Evolutionary conservation across 2,329 filamentous ascomycete species (phyloP).

Genomic region (Phialophora chinensis): DNA sequence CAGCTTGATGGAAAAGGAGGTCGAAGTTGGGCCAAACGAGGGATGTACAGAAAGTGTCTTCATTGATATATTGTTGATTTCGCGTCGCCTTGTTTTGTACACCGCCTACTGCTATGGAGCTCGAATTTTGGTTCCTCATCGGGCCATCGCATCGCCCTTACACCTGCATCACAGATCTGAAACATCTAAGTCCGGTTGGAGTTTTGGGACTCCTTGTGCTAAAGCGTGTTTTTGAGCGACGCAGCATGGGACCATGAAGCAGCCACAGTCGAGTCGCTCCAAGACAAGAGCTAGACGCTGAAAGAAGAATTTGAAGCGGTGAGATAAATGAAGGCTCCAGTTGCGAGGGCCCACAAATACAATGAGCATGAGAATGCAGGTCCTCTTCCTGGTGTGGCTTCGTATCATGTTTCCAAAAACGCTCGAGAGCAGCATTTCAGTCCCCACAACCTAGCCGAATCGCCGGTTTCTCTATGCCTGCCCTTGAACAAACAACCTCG

Average conservation of each 20-base stretch:
- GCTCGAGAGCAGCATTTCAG: not conserved
- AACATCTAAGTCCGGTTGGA: not conserved
- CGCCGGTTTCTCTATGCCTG: not conserved
- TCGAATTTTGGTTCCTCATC: not conserved
- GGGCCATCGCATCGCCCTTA: not conserved
- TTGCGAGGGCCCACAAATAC: not conserved
- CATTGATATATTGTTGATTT: not conserved
- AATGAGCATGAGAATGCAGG: not conserved
- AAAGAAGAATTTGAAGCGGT: not conserved
- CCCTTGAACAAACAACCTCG: not conserved
- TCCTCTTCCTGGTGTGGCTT: not conserved
- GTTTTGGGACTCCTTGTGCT: not conserved
- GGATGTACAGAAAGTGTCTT: not conserved
- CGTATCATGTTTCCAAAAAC: conserved; percentile 1
- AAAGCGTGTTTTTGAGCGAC: not conserved
- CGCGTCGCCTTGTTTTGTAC: not conserved
- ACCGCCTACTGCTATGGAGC: not conserved
- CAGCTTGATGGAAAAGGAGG: not conserved
- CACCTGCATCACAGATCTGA: not conserved
- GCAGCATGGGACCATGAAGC: not conserved
- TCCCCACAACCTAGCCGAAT: not conserved
- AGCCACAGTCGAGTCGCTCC: not conserved
- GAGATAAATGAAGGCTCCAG: not conserved
- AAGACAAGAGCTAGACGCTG: not conserved
- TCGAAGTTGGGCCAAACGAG: not conserved